A percentile compares a stretch with the other conserved stretches of the same genome.
phyloP scores from a whole-genome alignment of 176 grass and related monocot species.

The Phragmites australis region DNA sequence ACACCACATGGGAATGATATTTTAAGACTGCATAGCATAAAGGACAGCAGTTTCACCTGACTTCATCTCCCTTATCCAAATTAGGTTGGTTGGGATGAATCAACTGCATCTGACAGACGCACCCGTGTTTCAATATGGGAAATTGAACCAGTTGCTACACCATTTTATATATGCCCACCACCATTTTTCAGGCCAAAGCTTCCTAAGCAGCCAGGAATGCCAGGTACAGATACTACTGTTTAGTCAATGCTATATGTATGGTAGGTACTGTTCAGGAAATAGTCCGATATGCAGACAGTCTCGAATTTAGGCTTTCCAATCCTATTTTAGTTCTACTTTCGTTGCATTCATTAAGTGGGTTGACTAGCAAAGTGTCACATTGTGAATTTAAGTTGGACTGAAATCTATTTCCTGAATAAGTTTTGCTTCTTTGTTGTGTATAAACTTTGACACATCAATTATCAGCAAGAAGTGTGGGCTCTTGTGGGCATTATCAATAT shows the following conservation, averaged over 20 bases:
- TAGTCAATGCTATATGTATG: slow-evolving; percentile 7
- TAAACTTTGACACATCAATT: slow-evolving; percentile 19
- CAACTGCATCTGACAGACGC: slow-evolving; percentile 79
- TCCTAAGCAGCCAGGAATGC: slow-evolving; percentile 70
- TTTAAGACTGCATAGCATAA: slow-evolving; percentile 12
- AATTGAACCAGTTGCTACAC: slow-evolving; percentile 94
- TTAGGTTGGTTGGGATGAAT: slow-evolving; percentile 99
- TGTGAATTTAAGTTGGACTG: not conserved
- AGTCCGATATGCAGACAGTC: not conserved
- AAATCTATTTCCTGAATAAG: slow-evolving; percentile 21
- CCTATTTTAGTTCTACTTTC: not conserved
- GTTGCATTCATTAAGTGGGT: slow-evolving; percentile 8
- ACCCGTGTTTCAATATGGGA: slow-evolving; percentile 98
- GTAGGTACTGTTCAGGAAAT: slow-evolving; percentile 6
- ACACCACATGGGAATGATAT: slow-evolving; percentile 4
- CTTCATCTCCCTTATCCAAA: slow-evolving; percentile 39
- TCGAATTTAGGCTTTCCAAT: slow-evolving; percentile 5
- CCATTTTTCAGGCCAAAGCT: slow-evolving; percentile 88
- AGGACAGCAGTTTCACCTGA: slow-evolving; percentile 1
- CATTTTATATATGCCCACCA: slow-evolving; percentile 98
- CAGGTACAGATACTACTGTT: slow-evolving; percentile 45
- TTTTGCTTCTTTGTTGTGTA: slow-evolving; percentile 17
- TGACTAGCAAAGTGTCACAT: not conserved
- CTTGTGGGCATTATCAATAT: slow-evolving; percentile 3
- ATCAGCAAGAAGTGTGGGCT: not conserved